These are phyloP conservation scores for Arthrinium phaeospermum DNA, from an alignment of 2,329 filamentous ascomycete genomes.

Conservation along the genomic window DNA sequence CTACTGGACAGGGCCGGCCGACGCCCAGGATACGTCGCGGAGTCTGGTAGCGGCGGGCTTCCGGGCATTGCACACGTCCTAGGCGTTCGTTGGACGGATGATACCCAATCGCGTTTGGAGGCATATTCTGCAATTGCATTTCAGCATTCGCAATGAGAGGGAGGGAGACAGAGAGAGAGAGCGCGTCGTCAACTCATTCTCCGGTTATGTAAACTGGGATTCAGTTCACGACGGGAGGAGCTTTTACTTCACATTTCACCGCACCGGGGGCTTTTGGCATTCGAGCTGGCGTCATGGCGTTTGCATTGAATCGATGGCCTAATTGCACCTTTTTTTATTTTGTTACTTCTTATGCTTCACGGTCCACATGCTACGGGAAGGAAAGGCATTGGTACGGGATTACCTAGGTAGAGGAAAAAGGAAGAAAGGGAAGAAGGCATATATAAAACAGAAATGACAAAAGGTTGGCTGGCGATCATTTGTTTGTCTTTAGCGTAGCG, in stretches of 20 bases:
- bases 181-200: too few species aligned
- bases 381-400: neutral
- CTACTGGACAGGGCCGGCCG: conserved; percentile 81
- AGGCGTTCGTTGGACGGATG: conserved; percentile 7
- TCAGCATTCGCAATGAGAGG: neutral
- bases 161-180: too few species aligned
- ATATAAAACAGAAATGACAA: neutral
- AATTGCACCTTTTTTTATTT: neutral
- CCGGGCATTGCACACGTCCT: conserved; percentile 58
- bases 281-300: neutral
- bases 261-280: conserved; percentile 9
- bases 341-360: neutral
- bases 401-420: neutral
- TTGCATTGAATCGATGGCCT: neutral
- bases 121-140: neutral
- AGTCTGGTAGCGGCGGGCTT: conserved; percentile 66
- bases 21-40: conserved; percentile 63
- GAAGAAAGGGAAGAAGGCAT: neutral
- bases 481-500: neutral
- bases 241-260: neutral
- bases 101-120: neutral
- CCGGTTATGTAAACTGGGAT: neutral
- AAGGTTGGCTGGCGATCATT: neutral
- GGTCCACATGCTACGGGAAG: neutral
- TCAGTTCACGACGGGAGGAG: neutral